Evolutionary conservation across 1,139 yeast species (phyloP).

Genomic region (Williopsis jadinii): DNA sequence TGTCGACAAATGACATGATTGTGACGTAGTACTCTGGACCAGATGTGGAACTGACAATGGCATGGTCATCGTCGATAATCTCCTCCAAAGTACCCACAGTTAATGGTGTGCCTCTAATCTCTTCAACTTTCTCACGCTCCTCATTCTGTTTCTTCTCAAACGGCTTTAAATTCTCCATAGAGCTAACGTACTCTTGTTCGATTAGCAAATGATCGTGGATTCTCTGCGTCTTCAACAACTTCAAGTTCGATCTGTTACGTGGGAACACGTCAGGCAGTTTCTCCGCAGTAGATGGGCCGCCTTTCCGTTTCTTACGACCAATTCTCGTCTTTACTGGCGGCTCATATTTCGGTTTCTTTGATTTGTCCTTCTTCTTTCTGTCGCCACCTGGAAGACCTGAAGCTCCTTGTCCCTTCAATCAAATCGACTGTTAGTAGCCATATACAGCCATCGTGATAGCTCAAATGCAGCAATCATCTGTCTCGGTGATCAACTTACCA

Average conservation of each 20-base stretch:
- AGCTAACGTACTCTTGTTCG: constrained; percentile 94
- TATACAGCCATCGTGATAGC: too few species aligned
- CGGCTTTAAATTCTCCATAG: constrained; percentile 92
- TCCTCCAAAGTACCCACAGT: constrained; percentile 96
- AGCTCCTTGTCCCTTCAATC: constrained; percentile 65
- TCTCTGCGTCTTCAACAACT: constrained; percentile 86
- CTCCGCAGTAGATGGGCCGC: constrained; percentile 80
- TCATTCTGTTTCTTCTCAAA: constrained; percentile 96
- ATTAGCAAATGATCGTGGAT: constrained; percentile 91
- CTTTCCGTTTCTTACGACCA: constrained; percentile 86
- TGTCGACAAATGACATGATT: constrained; percentile 94
- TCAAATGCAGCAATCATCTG: too few species aligned
- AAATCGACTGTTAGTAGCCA: too few species aligned
- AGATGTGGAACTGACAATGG: constrained; percentile 91
- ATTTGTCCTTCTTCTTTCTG: constrained; percentile 67
- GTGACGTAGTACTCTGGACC: constrained; percentile 98
- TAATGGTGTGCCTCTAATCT: constrained; percentile 94
- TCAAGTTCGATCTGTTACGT: constrained; percentile 87
- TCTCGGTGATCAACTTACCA: too few species aligned
- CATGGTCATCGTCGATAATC: constrained; percentile 97
- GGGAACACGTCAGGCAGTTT: constrained; percentile 89
- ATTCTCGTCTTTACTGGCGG: constrained; percentile 96
- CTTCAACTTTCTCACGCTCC: constrained; percentile 92
- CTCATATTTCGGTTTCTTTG: constrained; percentile 89
- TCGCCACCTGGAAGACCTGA: constrained; percentile 69